Conservation (phyloP, 139 green algal genomes). For the Coelastrella sp. region DNA sequence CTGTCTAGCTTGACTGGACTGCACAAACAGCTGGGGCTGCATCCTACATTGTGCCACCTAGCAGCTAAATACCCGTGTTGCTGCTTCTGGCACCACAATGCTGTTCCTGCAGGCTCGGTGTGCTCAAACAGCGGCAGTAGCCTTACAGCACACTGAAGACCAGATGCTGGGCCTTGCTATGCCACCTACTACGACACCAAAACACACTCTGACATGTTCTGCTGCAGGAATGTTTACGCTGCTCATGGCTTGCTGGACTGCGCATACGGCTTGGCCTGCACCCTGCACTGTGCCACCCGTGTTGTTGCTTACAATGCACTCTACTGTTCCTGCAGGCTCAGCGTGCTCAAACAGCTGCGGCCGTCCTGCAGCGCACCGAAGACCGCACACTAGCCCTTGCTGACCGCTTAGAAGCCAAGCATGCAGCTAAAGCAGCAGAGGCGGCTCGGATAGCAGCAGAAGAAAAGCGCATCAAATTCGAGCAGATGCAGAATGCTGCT, state of each 20-base stretch:
- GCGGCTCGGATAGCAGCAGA: slow-evolving; percentile 63
- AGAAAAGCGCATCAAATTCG: slow-evolving; percentile 64
- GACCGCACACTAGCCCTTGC: slow-evolving; percentile 59
- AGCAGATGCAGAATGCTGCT: slow-evolving; percentile 72
- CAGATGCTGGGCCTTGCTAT: slow-evolving; percentile 58
- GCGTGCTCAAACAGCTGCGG: slow-evolving; percentile 17
- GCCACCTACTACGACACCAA: too few relatives aligned
- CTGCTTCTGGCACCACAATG: not conserved
- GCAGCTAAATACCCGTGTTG: not conserved
- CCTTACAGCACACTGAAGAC: slow-evolving; percentile 48
- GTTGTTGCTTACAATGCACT: not conserved
- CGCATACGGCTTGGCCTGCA: too few relatives aligned
- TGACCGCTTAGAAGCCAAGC: slow-evolving; percentile 64
- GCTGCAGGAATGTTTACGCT: too few relatives aligned
- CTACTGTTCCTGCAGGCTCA: not conserved
- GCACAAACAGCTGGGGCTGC: too few relatives aligned
- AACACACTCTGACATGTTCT: too few relatives aligned
- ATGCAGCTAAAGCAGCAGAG: slow-evolving; percentile 57
- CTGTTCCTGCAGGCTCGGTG: not conserved
- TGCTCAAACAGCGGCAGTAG: slow-evolving; percentile 13
- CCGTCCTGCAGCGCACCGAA: slow-evolving; percentile 49
- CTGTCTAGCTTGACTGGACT: too few relatives aligned
- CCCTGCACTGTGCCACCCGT: too few relatives aligned
- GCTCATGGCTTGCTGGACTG: too few relatives aligned
- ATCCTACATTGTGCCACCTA: too few relatives aligned